Evolutionary conservation across 2,329 filamentous ascomycete genomes (phyloP), one percentile per base, ranked within the genome.

Genomic region (Zymoseptoria brevis): DNA sequence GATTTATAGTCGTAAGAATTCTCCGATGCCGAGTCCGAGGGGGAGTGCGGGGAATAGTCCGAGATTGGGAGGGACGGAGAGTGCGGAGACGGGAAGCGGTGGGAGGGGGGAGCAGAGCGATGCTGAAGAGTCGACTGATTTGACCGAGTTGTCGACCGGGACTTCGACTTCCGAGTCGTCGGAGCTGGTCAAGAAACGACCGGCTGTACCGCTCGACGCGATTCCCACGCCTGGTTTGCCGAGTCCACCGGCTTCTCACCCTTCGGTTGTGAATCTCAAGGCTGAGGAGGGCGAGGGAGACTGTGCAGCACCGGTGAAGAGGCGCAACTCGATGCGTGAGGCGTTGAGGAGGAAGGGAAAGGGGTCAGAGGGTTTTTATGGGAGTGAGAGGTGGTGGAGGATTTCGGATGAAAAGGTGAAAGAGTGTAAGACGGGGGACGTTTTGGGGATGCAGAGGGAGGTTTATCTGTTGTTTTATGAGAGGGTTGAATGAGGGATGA

Each of bases 381-480:
- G 51, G 21, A n/a, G 8, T 8, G 51, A 53, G 51, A 85, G 88
- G 49, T 99, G 94, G 94, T 99, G 94, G 94, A 85, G 94, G 41
- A 96, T 99, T 65, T 96, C 92, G 65, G 94, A 99, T 72, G 94
- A 99, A 66, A 96, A 95, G 75, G 85, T 97, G 68, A 94, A 93
- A 71, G 93, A 97, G 75, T 88, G 90, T 66, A 96, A 92, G 78
- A 97, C 92, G 5, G 84, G 82, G 57, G 94, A 99, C 67, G 90
- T 99, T 6, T 74, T 99, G 59, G 85, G 86, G 7, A 96, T 96
- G 91, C 91, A 96, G 75, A 87, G 87, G 68, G 94, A 99, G 75
- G 93, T 97, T 0, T 99, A 99, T 73, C 77, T 99, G 71, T 75
- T 99, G 55, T 99, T 99, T 74, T 99, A 99, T 75, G 93, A 97